phyloP scores from a whole-genome alignment of 148 eudicot genomes.

The Pouteria glomerata region DNA sequence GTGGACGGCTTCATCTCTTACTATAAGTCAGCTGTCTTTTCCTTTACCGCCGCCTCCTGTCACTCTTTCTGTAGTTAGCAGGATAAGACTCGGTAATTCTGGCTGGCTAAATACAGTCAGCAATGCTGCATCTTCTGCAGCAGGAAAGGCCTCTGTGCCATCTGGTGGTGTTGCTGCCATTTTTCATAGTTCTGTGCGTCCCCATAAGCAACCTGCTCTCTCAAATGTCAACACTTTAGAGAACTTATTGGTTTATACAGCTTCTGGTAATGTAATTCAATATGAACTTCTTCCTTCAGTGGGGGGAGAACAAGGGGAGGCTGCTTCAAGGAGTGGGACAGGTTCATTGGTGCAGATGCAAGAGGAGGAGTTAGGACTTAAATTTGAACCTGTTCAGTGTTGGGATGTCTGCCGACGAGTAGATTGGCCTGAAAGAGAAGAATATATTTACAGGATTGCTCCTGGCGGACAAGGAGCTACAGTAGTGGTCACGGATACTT shows the following conservation, averaged over 20 bases:
- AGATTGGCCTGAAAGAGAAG: constrained; percentile 93
- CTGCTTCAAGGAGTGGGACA: constrained; percentile 41
- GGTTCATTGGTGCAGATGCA: constrained; percentile 46
- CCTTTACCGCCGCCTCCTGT: constrained; percentile 67
- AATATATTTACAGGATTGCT: constrained; percentile 39
- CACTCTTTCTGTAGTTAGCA: constrained; percentile 71
- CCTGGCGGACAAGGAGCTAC: constrained; percentile 35
- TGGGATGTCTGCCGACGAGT: constrained; percentile 99
- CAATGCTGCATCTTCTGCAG: constrained; percentile 91
- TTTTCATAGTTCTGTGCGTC: constrained; percentile 57
- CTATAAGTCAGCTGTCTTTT: constrained; percentile 42
- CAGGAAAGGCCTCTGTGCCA: constrained; percentile 64
- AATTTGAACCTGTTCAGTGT: constrained; percentile 76
- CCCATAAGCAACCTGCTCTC: constrained; percentile 26
- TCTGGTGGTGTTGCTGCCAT: constrained; percentile 76
- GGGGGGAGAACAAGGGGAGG: constrained; percentile 55
- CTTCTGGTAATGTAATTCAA: constrained; percentile 84
- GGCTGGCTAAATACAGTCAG: constrained; percentile 95
- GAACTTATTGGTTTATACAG: constrained; percentile 77
- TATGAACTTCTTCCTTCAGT: constrained; percentile 70
- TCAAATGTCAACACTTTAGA: constrained; percentile 48
- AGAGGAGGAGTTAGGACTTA: constrained; percentile 73
- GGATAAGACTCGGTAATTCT: constrained; percentile 72
- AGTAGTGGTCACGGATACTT: constrained; percentile 32
- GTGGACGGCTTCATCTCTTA: constrained; percentile 76